Percentiles rank a stretch among this genome's conserved stretches.
These are phyloP conservation scores for Asterella californica DNA, from an alignment of 225 moss, liverwort and hornwort genomes.

Conservation along the genomic window DNA sequence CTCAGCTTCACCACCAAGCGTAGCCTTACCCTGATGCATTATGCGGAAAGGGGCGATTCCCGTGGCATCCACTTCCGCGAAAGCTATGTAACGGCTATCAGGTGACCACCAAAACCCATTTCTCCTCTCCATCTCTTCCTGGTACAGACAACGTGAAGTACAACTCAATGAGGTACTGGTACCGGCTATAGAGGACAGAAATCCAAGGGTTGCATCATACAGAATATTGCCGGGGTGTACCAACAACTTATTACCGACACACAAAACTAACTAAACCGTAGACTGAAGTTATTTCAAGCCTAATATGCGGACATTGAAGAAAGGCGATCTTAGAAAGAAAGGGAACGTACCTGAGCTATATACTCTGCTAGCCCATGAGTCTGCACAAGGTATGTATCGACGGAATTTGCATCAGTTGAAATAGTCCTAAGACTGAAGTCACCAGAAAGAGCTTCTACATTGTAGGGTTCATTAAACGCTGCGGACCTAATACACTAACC, in stretches of 20 bases:
- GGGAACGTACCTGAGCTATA: slow-evolving; percentile 83
- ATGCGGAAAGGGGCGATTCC: slow-evolving; percentile 91
- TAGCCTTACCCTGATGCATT: slow-evolving; percentile 98
- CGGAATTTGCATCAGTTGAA: background rate
- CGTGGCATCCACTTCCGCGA: slow-evolving; percentile 90
- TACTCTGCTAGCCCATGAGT: slow-evolving; percentile 99
- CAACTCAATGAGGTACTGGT: background rate
- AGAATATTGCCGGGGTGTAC: background rate
- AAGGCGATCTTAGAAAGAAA: background rate
- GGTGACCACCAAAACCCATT: slow-evolving; percentile 99
- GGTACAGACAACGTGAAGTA: slow-evolving; percentile 40
- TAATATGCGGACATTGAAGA: background rate
- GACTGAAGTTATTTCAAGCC: background rate
- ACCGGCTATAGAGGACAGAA: background rate
- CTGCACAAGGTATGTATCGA: slow-evolving; percentile 45
- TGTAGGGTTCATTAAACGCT: too few relatives aligned
- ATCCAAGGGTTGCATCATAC: slow-evolving; percentile 5
- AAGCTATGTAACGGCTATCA: slow-evolving; percentile 84
- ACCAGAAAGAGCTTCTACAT: background rate
- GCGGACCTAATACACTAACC: background rate
- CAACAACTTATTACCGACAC: background rate
- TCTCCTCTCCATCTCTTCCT: slow-evolving; percentile 99
- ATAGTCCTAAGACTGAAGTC: background rate
- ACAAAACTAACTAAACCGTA: background rate
- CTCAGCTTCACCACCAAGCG: slow-evolving; percentile 87